phyloP scores from a whole-genome alignment of 768 basidiomycete genomes.

The Porphyrellus cyaneotinctus region DNA sequence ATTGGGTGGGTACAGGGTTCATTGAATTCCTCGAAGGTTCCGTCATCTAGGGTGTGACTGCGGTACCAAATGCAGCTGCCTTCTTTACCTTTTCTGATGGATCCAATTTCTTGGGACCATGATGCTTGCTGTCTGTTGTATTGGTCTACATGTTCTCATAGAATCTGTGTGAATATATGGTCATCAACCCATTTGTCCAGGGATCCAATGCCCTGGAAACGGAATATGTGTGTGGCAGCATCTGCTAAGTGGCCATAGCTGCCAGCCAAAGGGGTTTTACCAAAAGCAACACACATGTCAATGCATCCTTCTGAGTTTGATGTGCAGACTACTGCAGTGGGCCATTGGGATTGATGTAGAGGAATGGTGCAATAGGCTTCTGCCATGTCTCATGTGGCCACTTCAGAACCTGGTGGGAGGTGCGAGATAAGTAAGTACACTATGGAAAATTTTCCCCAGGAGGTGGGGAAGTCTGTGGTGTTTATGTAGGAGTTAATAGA shows the following conservation, averaged over 20 bases:
- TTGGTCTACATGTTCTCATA: not conserved
- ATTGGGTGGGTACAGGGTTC: not conserved
- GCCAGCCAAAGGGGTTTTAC: not conserved
- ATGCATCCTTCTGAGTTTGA: not conserved
- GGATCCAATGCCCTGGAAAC: not conserved
- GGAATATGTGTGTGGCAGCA: not conserved
- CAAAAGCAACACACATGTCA: not conserved
- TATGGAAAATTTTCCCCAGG: not conserved
- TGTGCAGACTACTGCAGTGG: not conserved
- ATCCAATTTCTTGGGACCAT: too few species aligned
- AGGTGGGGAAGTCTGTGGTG: not conserved
- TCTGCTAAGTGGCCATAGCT: not conserved
- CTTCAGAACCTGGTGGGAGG: not conserved
- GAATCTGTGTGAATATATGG: conserved; percentile 3
- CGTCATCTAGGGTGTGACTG: not conserved
- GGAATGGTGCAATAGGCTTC: not conserved
- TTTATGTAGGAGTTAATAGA: not conserved
- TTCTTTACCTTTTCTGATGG: too few species aligned
- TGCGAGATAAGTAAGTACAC: not conserved
- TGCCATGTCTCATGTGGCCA: not conserved
- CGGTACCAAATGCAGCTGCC: too few species aligned
- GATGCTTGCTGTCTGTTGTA: not conserved
- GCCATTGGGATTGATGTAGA: not conserved
- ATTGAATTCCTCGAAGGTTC: not conserved
- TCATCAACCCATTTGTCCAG: conserved; percentile 12